Base-by-base conservation (phyloP, 2,329 filamentous ascomycete genomes). In the Trichoderma endophyticum region DNA sequence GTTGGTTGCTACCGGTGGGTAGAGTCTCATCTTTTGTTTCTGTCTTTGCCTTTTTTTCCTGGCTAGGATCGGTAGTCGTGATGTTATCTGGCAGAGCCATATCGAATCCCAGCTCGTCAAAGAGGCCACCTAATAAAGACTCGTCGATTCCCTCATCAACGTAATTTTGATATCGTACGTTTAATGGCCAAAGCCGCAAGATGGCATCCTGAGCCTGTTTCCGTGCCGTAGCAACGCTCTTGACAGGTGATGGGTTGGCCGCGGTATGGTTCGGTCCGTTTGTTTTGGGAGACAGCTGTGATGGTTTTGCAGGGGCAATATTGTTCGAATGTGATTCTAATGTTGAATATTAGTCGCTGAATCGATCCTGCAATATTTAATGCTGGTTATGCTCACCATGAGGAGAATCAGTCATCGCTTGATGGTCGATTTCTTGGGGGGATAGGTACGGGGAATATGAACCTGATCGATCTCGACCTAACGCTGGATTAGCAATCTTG, bases 121-220 rank as follows among this genome's bases (percentile, higher is more conserved):
- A 96, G 1, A 96, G 84, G 34, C 83, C 80, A 71, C 86, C 87
- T 43, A 97, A 82, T 12, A 94, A 78, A 1, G 81, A 80, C 43
- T 87, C 84, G 75, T 94, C 88, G 56, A 95, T 86, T 0, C 93
- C 92, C 79, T 95, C 92, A 12, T 89, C 85, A 14, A 95, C 83
- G 71, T 95, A 91, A 73, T 93, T 87, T 70, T 91, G 86, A 77
- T 91, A 97, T 24, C 89, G 89, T 72, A 97, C 89, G 63, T 93
- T 92, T 72, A 93, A 79, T 1, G 86, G 84, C 82, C 84, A 86
- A 3, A 95, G 82, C 48, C 88, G 86, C 34, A 93, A 80, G 51
- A 95, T 89, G 4, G 92, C 91, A 28, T 88, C 87, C 77, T 90
- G 88, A 0, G 92, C 92, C 74, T 88, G 84, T 73, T 87, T 88